Evolutionary conservation across 192 early-diverging fungal genomes (phyloP).

Genomic region (Entrophospora sp.): DNA sequence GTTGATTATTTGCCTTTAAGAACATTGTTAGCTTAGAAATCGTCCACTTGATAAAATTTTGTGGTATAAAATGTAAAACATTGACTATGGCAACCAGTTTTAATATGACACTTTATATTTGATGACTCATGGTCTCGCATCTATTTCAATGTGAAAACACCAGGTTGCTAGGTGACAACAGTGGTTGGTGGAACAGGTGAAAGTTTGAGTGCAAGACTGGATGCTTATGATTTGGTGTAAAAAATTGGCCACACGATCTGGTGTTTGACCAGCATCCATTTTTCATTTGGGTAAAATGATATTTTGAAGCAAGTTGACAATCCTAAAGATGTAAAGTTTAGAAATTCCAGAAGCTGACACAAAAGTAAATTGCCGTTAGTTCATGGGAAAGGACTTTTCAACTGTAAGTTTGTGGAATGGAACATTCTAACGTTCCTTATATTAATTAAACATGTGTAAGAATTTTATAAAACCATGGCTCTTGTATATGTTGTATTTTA

Average conservation of each 20-base stretch:
- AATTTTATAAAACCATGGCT: no score
- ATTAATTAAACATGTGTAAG: no score
- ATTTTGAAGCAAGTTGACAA: constrained; percentile 75
- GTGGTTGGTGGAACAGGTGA: constrained; percentile 92
- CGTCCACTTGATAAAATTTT: no score
- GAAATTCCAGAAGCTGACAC: constrained; percentile 63
- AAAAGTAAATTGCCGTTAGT: no score
- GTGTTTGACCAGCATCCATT: constrained; percentile 81
- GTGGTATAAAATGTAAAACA: constrained; percentile 66
- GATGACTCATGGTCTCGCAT: constrained; percentile 67
- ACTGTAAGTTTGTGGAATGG: no score
- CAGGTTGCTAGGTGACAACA: constrained; percentile 62
- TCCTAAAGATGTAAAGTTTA: constrained; percentile 51
- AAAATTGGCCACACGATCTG: constrained; percentile 75
- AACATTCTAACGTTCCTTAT: no score
- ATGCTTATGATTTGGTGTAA: constrained; percentile 58
- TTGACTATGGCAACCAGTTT: constrained; percentile 83
- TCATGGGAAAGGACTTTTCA: no score
- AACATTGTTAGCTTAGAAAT: no score
- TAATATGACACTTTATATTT: constrained; percentile 72
- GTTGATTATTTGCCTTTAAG: no score
- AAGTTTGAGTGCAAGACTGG: constrained; percentile 58
- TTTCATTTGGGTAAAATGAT: constrained; percentile 92
- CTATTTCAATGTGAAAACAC: constrained; percentile 74
- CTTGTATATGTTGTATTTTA: no score